Evolutionary conservation across 495 filamentous ascomycete genomes (phyloP), one percentile per base, ranked within the genome.

Genomic region (Aspergillus asperescens): DNA sequence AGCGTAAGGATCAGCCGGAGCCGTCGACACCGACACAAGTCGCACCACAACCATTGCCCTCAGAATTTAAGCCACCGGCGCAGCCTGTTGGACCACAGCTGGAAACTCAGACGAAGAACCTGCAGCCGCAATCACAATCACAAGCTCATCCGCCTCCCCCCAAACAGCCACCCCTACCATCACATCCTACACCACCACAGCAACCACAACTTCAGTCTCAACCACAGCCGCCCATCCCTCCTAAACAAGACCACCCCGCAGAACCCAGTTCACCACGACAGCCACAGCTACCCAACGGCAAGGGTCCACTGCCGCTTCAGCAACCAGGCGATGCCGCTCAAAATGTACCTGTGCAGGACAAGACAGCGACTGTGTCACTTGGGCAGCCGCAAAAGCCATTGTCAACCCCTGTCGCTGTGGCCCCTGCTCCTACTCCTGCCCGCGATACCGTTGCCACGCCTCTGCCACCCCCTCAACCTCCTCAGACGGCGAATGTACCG

Each of bases 241-340:
- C 46, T 20, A 64, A 63, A 54, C 32, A 28, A 29, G 31, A 6
- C 32, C 32, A 47, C 16, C 7, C 34, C 24, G 63, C 61, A 5
- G 45, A 60, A 19, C 50, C 69, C 19, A 71, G 63, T 47, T 51
- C 50, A 16, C 64, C 62, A 54, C 55, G 58, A 7, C 63, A 67
- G 32, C 59, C 63, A 19, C 54, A 58, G 23, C 58, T 59, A 5
- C 61, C 57, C 39, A 75, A 73, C 43, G 70, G 52, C 51, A 73
- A 73, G n/a, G 65, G 68, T 12, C 68, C 73, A 5, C 18, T 50
- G 16, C 37, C 51, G 12, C 47, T 60, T 37, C 75, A 69, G 29
- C 69, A 71, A 19, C 59, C 72, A 6, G 61, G 57, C 25, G 54
- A 67, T 48, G 60, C 64, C 0, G 61, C 65, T 41, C 50, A 43